These are phyloP conservation scores for Fusarium cyanostomum DNA, from an alignment of 2,329 filamentous ascomycete species.

Conservation along the genomic window DNA sequence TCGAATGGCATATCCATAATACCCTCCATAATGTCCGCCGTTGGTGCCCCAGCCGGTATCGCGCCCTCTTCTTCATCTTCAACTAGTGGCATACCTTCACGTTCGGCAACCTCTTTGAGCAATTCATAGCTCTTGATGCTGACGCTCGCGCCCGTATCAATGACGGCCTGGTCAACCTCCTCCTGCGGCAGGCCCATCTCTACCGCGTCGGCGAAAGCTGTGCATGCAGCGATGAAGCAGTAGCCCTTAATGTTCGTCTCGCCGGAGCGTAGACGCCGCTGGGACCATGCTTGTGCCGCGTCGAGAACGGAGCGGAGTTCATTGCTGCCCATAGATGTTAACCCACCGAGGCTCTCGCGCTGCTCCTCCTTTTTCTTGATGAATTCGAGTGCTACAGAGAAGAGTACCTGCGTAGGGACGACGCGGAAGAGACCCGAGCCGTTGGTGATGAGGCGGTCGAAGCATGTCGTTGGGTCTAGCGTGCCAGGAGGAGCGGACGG, in stretches of 20 bases:
- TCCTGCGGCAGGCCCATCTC: constrained; percentile 42
- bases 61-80: constrained; percentile 19
- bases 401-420: constrained; percentile 51
- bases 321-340: constrained; percentile 43
- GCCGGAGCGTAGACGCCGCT: constrained; percentile 51
- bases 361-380: constrained; percentile 57
- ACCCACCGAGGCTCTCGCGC: constrained; percentile 42
- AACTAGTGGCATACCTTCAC: constrained; percentile 27
- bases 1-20: constrained; percentile 41
- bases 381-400: constrained; percentile 58
- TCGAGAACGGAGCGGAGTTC: constrained; percentile 48
- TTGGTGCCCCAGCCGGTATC: neutral
- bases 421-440: constrained; percentile 56
- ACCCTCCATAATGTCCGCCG: constrained; percentile 30
- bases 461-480: constrained; percentile 43
- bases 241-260: constrained; percentile 57
- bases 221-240: constrained; percentile 46
- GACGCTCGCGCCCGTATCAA: constrained; percentile 37
- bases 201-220: constrained; percentile 50
- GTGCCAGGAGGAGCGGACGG: constrained; percentile 20
- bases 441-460: constrained; percentile 52
- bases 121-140: constrained; percentile 44
- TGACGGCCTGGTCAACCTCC: constrained; percentile 46
- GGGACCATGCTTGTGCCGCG: constrained; percentile 44
- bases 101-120: constrained; percentile 48